Conservation (phyloP, 1,284 basidiomycete genomes). For the Fomitopsis palustris region DNA sequence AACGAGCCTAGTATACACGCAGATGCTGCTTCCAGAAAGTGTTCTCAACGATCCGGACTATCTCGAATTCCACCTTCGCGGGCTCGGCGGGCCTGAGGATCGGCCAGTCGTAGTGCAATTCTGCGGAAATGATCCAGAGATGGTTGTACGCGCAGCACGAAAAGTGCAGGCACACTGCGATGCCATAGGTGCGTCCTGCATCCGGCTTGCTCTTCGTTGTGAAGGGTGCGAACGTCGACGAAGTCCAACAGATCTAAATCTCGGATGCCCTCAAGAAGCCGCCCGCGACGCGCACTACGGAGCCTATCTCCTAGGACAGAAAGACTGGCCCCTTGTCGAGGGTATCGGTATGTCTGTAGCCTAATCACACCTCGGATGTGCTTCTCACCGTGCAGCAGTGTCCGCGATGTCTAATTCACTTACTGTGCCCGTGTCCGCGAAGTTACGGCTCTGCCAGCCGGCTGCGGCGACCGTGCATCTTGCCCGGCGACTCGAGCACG, state of each 20-base stretch:
- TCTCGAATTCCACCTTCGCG: conserved; percentile 43
- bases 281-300: conserved; percentile 68
- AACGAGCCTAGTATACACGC: conserved; percentile 63
- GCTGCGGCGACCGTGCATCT: conserved; percentile 51
- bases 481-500: conserved; percentile 51
- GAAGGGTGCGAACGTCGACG: conserved; percentile 9
- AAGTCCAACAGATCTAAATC: conserved; percentile 44
- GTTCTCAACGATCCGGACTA: conserved; percentile 60
- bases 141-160: conserved; percentile 53
- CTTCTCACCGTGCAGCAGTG: conserved; percentile 33
- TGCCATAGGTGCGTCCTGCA: conserved; percentile 50
- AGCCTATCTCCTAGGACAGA: conserved; percentile 65
- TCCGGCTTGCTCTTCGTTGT: not conserved
- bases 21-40: conserved; percentile 63
- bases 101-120: conserved; percentile 66
- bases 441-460: conserved; percentile 45
- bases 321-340: conserved; percentile 67
- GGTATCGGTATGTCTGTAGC: conserved; percentile 44
- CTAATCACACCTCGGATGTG: not conserved
- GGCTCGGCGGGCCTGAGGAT: conserved; percentile 16
- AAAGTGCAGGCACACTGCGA: conserved; percentile 57
- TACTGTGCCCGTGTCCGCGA: conserved; percentile 59
- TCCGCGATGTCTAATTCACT: conserved; percentile 56
- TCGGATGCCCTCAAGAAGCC: conserved; percentile 70
- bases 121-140: conserved; percentile 62